phyloP scores from a whole-genome alignment of 139 green algal species.

The Closterium sp. region DNA sequence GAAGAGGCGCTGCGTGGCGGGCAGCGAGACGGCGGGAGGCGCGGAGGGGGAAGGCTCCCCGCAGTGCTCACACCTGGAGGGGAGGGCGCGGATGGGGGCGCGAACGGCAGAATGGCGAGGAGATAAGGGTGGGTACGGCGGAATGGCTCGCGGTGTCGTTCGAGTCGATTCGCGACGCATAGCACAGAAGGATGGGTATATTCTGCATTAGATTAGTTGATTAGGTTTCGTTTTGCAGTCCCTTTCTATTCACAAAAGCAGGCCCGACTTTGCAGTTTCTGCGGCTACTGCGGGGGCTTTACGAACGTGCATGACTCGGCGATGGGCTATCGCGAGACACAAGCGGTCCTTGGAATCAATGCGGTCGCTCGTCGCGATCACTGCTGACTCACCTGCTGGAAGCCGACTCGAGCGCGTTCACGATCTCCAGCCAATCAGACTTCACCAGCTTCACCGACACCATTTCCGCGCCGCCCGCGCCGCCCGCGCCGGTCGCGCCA shows the following conservation, averaged over 20 bases:
- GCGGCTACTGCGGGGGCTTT: no score
- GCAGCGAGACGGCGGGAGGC: neutral
- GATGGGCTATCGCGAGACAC: no score
- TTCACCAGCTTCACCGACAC: neutral
- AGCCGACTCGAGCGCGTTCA: neutral
- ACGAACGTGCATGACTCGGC: no score
- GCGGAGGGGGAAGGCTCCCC: neutral
- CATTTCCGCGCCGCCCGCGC: neutral
- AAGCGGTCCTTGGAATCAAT: no score
- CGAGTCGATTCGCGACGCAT: no score
- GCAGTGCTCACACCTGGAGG: neutral
- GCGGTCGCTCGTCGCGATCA: neutral
- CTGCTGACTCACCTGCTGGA: neutral
- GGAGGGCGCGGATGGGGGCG: neutral
- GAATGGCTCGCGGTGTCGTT: no score
- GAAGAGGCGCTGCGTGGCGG: neutral
- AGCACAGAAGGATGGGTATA: no score
- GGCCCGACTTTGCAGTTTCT: no score
- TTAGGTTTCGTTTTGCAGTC: no score
- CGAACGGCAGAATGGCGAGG: neutral
- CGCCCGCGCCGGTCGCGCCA: neutral
- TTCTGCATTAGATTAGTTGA: no score
- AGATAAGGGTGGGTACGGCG: neutral
- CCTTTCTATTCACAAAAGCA: no score
- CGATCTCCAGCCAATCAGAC: neutral